These are phyloP conservation scores for Ogataea pilisensis DNA, from an alignment of 805 yeast genomes.

Conservation along the genomic window DNA sequence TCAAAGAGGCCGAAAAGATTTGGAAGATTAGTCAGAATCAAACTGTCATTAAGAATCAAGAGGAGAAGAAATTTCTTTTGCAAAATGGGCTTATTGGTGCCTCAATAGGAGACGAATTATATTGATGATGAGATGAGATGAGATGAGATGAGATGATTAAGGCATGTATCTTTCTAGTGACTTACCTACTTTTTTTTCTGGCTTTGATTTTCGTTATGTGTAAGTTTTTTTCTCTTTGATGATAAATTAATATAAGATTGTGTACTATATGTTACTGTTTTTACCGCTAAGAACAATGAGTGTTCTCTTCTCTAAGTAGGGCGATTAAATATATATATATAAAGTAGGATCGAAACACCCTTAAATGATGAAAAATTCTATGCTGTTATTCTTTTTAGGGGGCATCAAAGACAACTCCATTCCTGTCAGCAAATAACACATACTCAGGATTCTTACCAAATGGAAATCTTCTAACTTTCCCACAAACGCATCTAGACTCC, in stretches of 20 bases:
- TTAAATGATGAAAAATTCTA: too few species aligned
- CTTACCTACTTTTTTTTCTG: constrained; percentile 2
- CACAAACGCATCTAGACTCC: constrained; percentile 52
- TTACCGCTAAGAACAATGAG: too few species aligned
- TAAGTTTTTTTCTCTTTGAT: neutral
- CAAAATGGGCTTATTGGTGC: constrained; percentile 19
- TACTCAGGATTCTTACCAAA: constrained; percentile 53
- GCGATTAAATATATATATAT: neutral
- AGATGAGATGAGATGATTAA: too few species aligned
- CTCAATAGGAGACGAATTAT: constrained; percentile 18
- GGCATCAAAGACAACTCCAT: constrained; percentile 21
- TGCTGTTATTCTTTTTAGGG: too few species aligned
- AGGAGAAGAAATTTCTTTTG: constrained; percentile 15
- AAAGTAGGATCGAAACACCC: too few species aligned
- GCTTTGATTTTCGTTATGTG: neutral
- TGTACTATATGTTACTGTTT: neutral
- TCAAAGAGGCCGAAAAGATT: constrained; percentile 51
- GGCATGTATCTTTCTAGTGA: too few species aligned
- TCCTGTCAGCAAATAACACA: constrained; percentile 41
- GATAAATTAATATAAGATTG: neutral
- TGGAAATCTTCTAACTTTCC: constrained; percentile 51
- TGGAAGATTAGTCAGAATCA: constrained; percentile 17
- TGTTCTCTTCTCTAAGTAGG: neutral
- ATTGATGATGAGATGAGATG: constrained; percentile 11
- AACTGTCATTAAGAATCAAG: constrained; percentile 12